Evolutionary conservation across 2,329 filamentous ascomycete species (phyloP), one percentile per base, ranked within the genome.

Genomic region (Penicillium sp.): DNA sequence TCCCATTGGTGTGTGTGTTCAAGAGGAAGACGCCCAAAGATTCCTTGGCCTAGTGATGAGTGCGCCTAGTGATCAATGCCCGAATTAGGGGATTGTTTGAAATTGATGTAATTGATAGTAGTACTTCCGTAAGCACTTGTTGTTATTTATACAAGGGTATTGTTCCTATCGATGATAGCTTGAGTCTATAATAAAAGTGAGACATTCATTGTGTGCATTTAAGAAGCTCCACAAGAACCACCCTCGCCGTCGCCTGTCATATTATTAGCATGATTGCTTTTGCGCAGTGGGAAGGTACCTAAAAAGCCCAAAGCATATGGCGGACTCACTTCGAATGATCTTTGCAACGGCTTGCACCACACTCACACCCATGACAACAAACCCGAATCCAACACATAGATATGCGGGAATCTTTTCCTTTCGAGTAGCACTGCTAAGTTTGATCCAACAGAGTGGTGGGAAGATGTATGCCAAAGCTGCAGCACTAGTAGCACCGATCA

Each of bases 381-480:
- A 78, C 4, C 92, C 93, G 78, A 96, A 96, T 12, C 73, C 84
- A 53, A 93, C 89, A 57, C 84, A 85, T n/a, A 84, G 79, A 43
- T 81, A 85, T 24, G 84, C 84, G 12, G 89, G 86, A 55, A 90
- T 81, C 56, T 85, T 86, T 16, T 87, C 90, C 70, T 82, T 86
- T 80, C 86, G 88, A 65, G 83, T 86, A 61, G 85, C 78, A 52
- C 85, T 91, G 61, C 89, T 93, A 54, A 99, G 78, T 75, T 95
- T 96, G 67, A 99, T 88, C 72, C 94, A 99, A 74, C 94, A 99
- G 51, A 97, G 76, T 24, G 94, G 94, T 56, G 94, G 94, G 54
- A 99, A 76, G 45, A 99, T 96, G 70, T 97, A 99, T 0, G 94
- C 94, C 71, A 99, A 81, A 6, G 90, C 91, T 63, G 92, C 94